phyloP scores from a whole-genome alignment of 2,329 filamentous ascomycete species.

The Parastagonospora avenae region DNA sequence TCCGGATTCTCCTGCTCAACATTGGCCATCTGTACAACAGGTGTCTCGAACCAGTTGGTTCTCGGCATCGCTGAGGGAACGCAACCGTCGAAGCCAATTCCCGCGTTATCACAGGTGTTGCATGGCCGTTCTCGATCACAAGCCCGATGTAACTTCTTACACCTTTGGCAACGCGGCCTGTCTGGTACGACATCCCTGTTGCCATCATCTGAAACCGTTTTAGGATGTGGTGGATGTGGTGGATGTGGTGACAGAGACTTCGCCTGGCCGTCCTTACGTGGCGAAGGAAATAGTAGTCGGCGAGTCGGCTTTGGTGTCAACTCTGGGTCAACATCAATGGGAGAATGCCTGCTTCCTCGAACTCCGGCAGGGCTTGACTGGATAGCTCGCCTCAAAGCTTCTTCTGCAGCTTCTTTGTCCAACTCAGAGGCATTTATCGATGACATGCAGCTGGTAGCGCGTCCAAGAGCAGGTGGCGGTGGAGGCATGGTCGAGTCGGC shows the following conservation, averaged over 20 bases:
- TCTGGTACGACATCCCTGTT: slow-evolving; percentile 19
- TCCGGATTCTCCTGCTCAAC: slow-evolving; percentile 46
- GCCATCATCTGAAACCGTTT: slow-evolving; percentile 4
- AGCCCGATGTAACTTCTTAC: slow-evolving; percentile 26
- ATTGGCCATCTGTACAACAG: slow-evolving; percentile 13
- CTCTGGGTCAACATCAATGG: slow-evolving; percentile 56
- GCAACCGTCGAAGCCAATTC: slow-evolving; percentile 26
- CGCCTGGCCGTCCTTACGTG: slow-evolving; percentile 66
- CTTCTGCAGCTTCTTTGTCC: slow-evolving; percentile 25
- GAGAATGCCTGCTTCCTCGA: slow-evolving; percentile 52
- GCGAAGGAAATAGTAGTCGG: slow-evolving; percentile 77
- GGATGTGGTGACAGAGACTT: slow-evolving; percentile 64
- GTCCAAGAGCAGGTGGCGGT: slow-evolving; percentile 10
- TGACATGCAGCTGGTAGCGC: slow-evolving; percentile 14
- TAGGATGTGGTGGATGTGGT: slow-evolving; percentile 7
- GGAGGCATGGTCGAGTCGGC: slow-evolving; percentile 18
- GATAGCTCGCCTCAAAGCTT: slow-evolving; percentile 59
- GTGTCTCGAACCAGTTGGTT: slow-evolving; percentile 22
- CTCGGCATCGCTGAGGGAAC: slow-evolving; percentile 23
- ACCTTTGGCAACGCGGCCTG: slow-evolving; percentile 31
- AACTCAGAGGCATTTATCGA: slow-evolving; percentile 9
- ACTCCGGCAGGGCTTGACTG: slow-evolving; percentile 66
- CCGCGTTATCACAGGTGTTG: slow-evolving; percentile 25
- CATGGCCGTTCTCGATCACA: slow-evolving; percentile 36
- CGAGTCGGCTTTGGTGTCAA: slow-evolving; percentile 68